Conservation (phyloP, 495 filamentous ascomycete species). For the Hypoxylon perforatum region DNA sequence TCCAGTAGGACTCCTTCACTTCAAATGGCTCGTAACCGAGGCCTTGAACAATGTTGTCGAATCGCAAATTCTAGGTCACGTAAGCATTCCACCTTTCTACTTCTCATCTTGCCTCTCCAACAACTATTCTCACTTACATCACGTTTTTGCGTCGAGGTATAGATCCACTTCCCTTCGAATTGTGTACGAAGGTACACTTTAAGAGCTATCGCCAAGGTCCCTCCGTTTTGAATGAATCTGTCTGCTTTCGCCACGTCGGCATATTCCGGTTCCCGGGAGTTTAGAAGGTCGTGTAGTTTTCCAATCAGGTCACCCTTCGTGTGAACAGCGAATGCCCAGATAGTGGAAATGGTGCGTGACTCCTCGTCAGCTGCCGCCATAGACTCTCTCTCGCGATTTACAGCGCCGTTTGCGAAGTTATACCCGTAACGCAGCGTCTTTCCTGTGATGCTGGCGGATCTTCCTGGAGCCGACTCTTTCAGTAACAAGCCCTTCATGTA, state of each 20-base stretch:
- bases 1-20: conserved; percentile 32
- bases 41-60: conserved; percentile 22
- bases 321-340: conserved; percentile 19
- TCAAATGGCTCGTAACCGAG: conserved; percentile 21
- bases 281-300: conserved; percentile 15
- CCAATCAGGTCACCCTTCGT: conserved; percentile 3
- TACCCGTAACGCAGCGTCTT: conserved; percentile 31
- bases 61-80: conserved; percentile 19
- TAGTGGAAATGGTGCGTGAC: conserved; percentile 23
- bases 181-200: conserved; percentile 10
- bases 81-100: background rate
- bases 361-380: conserved; percentile 21
- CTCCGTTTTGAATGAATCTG: background rate
- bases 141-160: conserved; percentile 19
- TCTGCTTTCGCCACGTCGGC: conserved; percentile 13
- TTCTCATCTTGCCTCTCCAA: background rate
- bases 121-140: conserved; percentile 7
- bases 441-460: conserved; percentile 30
- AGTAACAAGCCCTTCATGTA: conserved; percentile 25
- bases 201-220: conserved; percentile 1
- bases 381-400: conserved; percentile 39
- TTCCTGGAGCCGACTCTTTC: conserved; percentile 6
- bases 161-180: conserved; percentile 27
- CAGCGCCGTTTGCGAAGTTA: conserved; percentile 31
- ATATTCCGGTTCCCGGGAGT: conserved; percentile 2